These are phyloP conservation scores for Fraxinus baroniana DNA, from an alignment of 305 asterid species.

Conservation along the genomic window DNA sequence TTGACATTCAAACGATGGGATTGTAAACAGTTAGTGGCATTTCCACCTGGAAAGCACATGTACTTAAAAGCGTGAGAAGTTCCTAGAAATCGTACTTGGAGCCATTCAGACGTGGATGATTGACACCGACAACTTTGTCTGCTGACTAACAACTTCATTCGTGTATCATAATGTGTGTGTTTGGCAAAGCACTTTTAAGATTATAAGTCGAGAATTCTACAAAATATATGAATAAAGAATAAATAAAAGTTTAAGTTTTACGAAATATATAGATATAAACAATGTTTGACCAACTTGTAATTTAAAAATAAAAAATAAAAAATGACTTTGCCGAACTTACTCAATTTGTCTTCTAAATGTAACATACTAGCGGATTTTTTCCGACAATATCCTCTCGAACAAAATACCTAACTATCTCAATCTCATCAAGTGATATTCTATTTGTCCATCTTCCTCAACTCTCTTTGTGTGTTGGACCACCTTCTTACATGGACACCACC, in stretches of 20 bases:
- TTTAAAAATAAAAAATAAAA: too few relatives aligned
- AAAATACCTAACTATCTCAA: not conserved
- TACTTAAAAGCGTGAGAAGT: not conserved
- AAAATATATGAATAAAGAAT: too few relatives aligned
- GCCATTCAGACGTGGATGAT: not conserved
- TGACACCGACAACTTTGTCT: not conserved
- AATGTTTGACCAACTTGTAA: not conserved
- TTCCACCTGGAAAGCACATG: constrained; percentile 14
- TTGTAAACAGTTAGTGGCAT: not conserved
- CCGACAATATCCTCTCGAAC: not conserved
- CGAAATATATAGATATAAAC: too few relatives aligned
- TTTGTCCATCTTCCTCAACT: not conserved
- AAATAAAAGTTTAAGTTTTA: not conserved
- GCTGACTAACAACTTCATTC: not conserved
- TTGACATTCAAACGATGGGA: not conserved
- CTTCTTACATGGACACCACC: not conserved
- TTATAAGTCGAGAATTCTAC: not conserved
- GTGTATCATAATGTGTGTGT: not conserved
- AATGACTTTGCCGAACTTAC: not conserved
- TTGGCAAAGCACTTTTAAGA: not conserved
- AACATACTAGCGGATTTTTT: not conserved
- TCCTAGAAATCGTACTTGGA: constrained; percentile 1
- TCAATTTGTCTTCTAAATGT: not conserved
- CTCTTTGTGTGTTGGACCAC: not conserved
- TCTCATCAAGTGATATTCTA: not conserved